phyloP scores from a whole-genome alignment of 2,329 filamentous ascomycete genomes.

The Acrocalymma vagum region DNA sequence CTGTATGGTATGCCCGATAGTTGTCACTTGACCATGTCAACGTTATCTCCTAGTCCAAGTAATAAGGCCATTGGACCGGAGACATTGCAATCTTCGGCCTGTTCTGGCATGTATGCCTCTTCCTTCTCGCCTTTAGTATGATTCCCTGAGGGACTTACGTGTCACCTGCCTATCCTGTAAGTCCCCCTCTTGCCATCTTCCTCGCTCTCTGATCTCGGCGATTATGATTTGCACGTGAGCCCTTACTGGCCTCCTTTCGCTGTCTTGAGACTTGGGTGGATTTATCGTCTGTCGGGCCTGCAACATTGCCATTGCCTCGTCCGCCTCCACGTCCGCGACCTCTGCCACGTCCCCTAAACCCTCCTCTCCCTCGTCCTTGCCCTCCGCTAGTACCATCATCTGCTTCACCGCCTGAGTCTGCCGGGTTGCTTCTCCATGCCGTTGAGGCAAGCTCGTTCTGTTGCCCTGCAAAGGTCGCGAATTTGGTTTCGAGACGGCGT shows the following conservation, averaged over 20 bases:
- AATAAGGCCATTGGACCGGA: too few species aligned
- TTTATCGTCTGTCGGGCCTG: slow-evolving; percentile 72
- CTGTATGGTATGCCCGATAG: too few species aligned
- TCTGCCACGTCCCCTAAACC: slow-evolving; percentile 48
- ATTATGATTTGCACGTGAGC: slow-evolving; percentile 85
- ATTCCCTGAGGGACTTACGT: too few species aligned
- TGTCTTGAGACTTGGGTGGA: slow-evolving; percentile 75
- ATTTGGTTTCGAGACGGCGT: slow-evolving; percentile 75
- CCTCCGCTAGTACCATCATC: slow-evolving; percentile 50
- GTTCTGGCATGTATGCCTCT: too few species aligned
- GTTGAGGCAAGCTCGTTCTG: slow-evolving; percentile 73
- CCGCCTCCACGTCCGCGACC: slow-evolving; percentile 45
- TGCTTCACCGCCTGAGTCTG: slow-evolving; percentile 65
- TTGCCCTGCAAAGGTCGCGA: slow-evolving; percentile 69
- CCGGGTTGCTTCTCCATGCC: slow-evolving; percentile 63
- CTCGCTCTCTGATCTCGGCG: slow-evolving; percentile 73
- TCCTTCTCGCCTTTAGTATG: too few species aligned
- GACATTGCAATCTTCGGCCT: too few species aligned
- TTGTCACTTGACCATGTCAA: too few species aligned
- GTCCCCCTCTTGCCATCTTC: slow-evolving; percentile 68
- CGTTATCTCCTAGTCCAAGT: too few species aligned
- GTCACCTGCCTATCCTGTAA: slow-evolving; percentile 54
- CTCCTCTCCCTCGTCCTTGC: slow-evolving; percentile 58
- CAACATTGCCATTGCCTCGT: slow-evolving; percentile 62
- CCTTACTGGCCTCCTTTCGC: slow-evolving; percentile 84